A percentile compares a stretch with the other conserved stretches of the same genome.
Evolutionary conservation across 83 land plant species (phyloP).

Genomic region (Diphasiastrum complanatum): DNA sequence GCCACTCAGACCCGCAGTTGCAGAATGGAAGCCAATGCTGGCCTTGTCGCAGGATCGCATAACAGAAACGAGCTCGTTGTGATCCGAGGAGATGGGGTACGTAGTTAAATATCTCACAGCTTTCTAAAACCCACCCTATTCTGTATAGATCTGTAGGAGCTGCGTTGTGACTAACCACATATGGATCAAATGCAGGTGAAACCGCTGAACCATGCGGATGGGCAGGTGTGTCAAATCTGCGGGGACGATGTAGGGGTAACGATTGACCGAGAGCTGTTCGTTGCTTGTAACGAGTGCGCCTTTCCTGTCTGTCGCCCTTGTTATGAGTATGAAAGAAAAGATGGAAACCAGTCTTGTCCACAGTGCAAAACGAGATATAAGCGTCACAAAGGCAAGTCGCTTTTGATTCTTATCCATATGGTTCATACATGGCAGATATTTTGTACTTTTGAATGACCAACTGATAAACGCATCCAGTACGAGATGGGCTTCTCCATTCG

Average conservation of each 20-base stretch:
- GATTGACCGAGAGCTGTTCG: conserved; percentile 8
- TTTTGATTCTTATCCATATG: no score
- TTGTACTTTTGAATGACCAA: no score
- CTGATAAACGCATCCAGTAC: no score
- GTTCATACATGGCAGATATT: no score
- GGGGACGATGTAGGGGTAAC: conserved; percentile 11
- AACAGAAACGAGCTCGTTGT: conserved; percentile 14
- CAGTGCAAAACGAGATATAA: conserved; percentile 13
- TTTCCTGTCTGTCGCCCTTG: no score
- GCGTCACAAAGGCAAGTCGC: conserved; percentile 18
- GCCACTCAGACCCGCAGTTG: no score
- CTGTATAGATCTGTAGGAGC: no score
- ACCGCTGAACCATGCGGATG: conserved; percentile 11
- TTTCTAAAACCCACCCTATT: no score
- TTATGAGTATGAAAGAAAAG: conserved; percentile 12
- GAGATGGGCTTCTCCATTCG: no score
- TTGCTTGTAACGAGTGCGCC: conserved; percentile 14
- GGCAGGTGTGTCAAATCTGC: no score
- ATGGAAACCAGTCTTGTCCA: conserved; percentile 14
- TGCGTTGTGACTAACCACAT: no score
- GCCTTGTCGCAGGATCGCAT: conserved; percentile 14
- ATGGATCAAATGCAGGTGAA: conserved; percentile 6
- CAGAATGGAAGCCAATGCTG: conserved; percentile 11
- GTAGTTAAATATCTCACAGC: background rate
- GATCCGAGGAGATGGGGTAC: conserved; percentile 13